Base-by-base conservation (phyloP, 139 green algal genomes). In the Closterium sp. region DNA sequence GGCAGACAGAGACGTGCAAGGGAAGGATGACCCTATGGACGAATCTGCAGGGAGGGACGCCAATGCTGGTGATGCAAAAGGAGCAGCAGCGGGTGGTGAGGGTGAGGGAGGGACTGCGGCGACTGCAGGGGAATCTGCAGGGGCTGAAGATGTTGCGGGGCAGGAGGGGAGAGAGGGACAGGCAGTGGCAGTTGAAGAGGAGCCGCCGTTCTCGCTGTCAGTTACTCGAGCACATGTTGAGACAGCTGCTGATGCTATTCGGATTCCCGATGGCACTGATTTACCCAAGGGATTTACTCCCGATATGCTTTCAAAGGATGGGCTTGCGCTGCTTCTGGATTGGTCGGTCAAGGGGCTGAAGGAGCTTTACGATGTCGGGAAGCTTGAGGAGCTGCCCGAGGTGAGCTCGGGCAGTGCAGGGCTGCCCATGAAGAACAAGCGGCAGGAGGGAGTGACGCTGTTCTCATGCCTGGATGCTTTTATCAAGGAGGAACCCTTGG, bases 401-500 rank as follows among this genome's bases (percentile, higher is more conserved):
- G 50, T 34, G 32, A 86, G n/a, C 86, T 84, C 32, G 31, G 88
- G 30, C 88, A 45, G 85, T 30, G 85, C 9, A 4, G 85, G 85
- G 85, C 85, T 32, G 85, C 28, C 29, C 87, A 89, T 91, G 38
- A 94, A 88, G 42, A 86, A 88, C 91, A 31, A 38, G 70, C 38
- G 34, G 34, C 27, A 92, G 31, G 92, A 95, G 27, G 92, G 28
- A n/a, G 38, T 95, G 21, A 90, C 93, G 50, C 79, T 95, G 9
- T 91, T 94, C 30, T 29, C 93, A 85, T 95, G 94, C 88, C 32
- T 95, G 89, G 93, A 95, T 42, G 28, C 86, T 7, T 95, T 95
- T 30, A 27, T 95, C 28, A 90, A 70, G 27, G 91, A 95, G 70
- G 92, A 94, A 70, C 84, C 88, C 3, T 73, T 94, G n/a, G 92